Evolutionary conservation across 2,329 filamentous ascomycete species (phyloP).

Genomic region (Sclerotinia trifoliorum): DNA sequence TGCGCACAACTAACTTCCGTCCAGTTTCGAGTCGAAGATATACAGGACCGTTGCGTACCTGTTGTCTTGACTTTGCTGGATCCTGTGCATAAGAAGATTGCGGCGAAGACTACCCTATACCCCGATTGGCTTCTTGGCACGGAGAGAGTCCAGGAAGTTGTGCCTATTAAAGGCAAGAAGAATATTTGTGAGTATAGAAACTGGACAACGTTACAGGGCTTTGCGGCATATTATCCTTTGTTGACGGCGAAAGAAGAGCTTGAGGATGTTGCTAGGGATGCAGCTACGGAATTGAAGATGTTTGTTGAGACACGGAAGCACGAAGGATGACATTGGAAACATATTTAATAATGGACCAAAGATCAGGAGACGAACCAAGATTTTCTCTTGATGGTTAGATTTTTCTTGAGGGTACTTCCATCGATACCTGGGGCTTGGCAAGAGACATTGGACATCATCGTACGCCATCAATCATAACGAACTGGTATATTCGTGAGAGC

Average conservation of each 20-base stretch:
- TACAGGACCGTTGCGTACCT: constrained; percentile 5
- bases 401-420: neutral
- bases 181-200: constrained; percentile 31
- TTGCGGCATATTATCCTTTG: constrained; percentile 32
- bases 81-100: constrained; percentile 24
- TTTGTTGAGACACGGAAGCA: constrained; percentile 16
- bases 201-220: constrained; percentile 28
- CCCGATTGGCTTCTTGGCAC: constrained; percentile 28
- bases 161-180: constrained; percentile 26
- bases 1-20: neutral
- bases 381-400: neutral
- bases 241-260: constrained; percentile 29
- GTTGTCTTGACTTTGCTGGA: constrained; percentile 29
- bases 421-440: neutral
- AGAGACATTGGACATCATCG: neutral
- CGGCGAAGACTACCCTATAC: constrained; percentile 25
- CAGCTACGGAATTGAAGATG: constrained; percentile 15
- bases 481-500: neutral
- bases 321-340: neutral
- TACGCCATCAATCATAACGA: neutral
- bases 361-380: neutral
- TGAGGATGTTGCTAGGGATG: constrained; percentile 13
- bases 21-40: constrained; percentile 16
- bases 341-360: neutral
- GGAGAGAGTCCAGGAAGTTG: constrained; percentile 32